phyloP scores from a whole-genome alignment of 2,329 filamentous ascomycete species.

The Alternaria burnsii region DNA sequence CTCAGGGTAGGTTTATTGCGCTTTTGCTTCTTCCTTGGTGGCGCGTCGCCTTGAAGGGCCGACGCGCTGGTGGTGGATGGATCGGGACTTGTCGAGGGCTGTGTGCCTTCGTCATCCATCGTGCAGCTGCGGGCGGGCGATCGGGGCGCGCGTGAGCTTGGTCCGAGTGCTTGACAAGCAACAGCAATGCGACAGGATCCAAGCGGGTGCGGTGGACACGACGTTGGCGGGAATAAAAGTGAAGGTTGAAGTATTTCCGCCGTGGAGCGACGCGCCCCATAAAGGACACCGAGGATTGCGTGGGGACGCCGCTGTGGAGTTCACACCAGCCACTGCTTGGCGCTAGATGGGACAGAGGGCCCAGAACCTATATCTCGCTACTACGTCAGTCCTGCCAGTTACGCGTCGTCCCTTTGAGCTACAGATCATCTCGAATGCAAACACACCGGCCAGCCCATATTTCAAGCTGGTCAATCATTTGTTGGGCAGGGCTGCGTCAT shows the following conservation, averaged over 20 bases:
- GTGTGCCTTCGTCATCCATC: slow-evolving; percentile 22
- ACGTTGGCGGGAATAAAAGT: slow-evolving; percentile 40
- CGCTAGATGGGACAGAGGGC: background rate
- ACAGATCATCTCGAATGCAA: no score
- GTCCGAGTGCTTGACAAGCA: slow-evolving; percentile 1
- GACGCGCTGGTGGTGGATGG: slow-evolving; percentile 21
- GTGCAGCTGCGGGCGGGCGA: background rate
- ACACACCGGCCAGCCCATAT: no score
- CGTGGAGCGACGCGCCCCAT: slow-evolving; percentile 16
- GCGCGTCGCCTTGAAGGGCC: slow-evolving; percentile 31
- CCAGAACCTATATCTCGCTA: background rate
- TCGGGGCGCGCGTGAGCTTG: background rate
- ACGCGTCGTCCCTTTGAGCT: no score
- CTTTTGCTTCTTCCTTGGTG: slow-evolving; percentile 77
- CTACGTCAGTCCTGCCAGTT: no score
- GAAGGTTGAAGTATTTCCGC: slow-evolving; percentile 30
- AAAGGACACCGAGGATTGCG: slow-evolving; percentile 18
- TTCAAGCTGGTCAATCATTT: background rate
- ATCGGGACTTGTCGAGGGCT: slow-evolving; percentile 33
- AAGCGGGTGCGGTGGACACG: slow-evolving; percentile 26
- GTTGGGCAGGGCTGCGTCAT: background rate
- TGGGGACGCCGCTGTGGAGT: slow-evolving; percentile 21
- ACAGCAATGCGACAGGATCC: slow-evolving; percentile 10
- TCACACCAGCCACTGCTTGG: slow-evolving; percentile 27
- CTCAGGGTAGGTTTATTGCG: slow-evolving; percentile 84